Base-by-base conservation (phyloP, 1,284 basidiomycete species). In the Meira nashicola region DNA sequence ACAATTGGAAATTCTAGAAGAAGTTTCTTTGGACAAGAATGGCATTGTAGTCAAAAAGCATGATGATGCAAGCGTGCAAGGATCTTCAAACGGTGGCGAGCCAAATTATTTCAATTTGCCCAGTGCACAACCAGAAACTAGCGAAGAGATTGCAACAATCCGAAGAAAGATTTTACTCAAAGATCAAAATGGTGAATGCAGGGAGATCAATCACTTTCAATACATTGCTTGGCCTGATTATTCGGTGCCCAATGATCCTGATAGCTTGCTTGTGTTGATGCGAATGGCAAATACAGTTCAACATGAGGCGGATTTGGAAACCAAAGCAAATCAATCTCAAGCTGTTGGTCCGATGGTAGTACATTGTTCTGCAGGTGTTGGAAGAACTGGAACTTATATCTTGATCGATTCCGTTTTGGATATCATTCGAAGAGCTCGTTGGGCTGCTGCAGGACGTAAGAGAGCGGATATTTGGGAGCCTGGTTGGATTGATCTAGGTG, bases 351-450 rank as follows among this genome's bases (percentile, higher is more conserved):
- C 74, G 1, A 64, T 74, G 55, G 54, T 78, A 3, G 71, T 78
- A 25, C 76, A 78, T 59, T 78, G 76, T 56, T 78, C 76, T n/a
- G 76, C 76, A 2, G 76, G 76, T 15, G 72, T 77, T 0, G 76
- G 76, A 11, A 62, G 76, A 3, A 73, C 74, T 12, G 76, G 76
- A 41, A 67, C 76, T 0, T 74, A 70, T 52, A 66, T 78, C 37
- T 67, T 71, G 15, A 70, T 77, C 21, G 71, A 78, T 47, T 54
- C 68, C 1, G 65, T 68, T 7, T 60, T 76, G 10, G 64, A 72
- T 44, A 67, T 71, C 15, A 43, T 43, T 3, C n/a, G n/a, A 2
- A 48, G 21, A 48, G 14, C 46, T 14, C 14, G n/a, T 21, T 33
- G 28, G 28, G 28, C 28, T 33, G 28, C 28, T 33, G 28, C 28